Conservation (phyloP, 805 yeast genomes). For the Kazachstania viticola region DNA sequence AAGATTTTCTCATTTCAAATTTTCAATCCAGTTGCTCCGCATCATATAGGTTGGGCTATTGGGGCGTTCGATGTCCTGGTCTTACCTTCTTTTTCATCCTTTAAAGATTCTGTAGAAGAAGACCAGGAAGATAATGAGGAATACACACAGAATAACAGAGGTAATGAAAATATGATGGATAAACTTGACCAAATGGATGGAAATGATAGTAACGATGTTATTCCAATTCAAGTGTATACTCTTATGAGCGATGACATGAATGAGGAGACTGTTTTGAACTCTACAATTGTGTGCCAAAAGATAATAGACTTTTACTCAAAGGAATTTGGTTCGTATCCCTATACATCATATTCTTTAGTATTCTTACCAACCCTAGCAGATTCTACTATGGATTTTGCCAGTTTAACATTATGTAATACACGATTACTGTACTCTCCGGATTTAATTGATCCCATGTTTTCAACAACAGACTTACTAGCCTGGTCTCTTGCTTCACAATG, state of each 20-base stretch:
- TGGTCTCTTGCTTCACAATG: conserved; percentile 77
- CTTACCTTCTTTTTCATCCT: conserved; percentile 16
- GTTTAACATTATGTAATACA: conserved; percentile 47
- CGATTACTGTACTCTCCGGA: conserved; percentile 59
- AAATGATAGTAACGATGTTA: conserved; percentile 31
- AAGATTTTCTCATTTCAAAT: conserved; percentile 64
- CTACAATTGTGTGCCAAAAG: conserved; percentile 63
- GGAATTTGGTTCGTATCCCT: conserved; percentile 90
- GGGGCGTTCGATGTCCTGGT: conserved; percentile 65
- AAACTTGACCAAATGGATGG: conserved; percentile 17
- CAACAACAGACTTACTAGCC: conserved; percentile 55
- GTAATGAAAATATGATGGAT: conserved; percentile 3
- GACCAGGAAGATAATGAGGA: conserved; percentile 25
- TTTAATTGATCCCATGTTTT: conserved; percentile 66
- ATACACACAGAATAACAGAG: conserved; percentile 19
- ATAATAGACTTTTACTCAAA: conserved; percentile 76
- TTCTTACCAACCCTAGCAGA: conserved; percentile 51
- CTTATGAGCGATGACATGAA: conserved; percentile 40
- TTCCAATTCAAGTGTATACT: conserved; percentile 52
- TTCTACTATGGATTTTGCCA: conserved; percentile 48
- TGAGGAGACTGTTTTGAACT: conserved; percentile 44
- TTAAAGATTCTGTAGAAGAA: conserved; percentile 15
- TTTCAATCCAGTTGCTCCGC: conserved; percentile 81
- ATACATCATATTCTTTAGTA: conserved; percentile 65
- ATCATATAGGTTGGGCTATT: conserved; percentile 88